These are phyloP conservation scores for Isatis tinctoria DNA, from an alignment of 345 rosid genomes.

Conservation along the genomic window DNA sequence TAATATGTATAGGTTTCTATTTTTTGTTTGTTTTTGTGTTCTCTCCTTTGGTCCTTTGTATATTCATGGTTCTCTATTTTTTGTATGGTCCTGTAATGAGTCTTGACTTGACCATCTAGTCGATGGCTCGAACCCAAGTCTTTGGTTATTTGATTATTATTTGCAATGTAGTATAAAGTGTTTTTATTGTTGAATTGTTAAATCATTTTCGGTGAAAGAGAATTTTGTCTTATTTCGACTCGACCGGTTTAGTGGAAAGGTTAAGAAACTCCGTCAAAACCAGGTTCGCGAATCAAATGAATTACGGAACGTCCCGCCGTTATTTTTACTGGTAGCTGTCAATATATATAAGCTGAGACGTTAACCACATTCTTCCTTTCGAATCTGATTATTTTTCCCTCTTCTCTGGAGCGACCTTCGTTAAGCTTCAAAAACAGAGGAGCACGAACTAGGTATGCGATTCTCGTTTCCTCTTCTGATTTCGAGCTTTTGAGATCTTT, in stretches of 20 bases:
- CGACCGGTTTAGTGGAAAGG: background rate
- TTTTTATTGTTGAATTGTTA: background rate
- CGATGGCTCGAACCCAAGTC: slow-evolving; percentile 25
- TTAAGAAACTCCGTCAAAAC: slow-evolving; percentile 5
- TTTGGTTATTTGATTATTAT: slow-evolving; percentile 16
- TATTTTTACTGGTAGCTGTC: background rate
- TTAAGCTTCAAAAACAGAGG: background rate
- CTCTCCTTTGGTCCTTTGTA: slow-evolving; percentile 7
- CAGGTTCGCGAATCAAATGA: background rate
- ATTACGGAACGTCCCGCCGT: slow-evolving; percentile 5
- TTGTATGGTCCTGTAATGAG: slow-evolving; percentile 4
- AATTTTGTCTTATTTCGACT: background rate
- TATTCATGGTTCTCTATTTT: slow-evolving; percentile 18
- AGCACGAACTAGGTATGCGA: background rate
- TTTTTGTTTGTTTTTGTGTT: background rate
- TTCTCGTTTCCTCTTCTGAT: background rate
- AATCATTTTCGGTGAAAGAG: background rate
- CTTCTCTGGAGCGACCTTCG: slow-evolving; percentile 11
- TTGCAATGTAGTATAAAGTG: background rate
- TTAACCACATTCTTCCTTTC: background rate
- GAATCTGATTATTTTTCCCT: slow-evolving; percentile 15
- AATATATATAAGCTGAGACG: background rate
- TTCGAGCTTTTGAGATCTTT: slow-evolving; percentile 6
- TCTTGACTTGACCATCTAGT: slow-evolving; percentile 12
- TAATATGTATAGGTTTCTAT: slow-evolving; percentile 26